Base-by-base conservation (phyloP, 2,329 filamentous ascomycete genomes). In the Curvularia eragrostidis region DNA sequence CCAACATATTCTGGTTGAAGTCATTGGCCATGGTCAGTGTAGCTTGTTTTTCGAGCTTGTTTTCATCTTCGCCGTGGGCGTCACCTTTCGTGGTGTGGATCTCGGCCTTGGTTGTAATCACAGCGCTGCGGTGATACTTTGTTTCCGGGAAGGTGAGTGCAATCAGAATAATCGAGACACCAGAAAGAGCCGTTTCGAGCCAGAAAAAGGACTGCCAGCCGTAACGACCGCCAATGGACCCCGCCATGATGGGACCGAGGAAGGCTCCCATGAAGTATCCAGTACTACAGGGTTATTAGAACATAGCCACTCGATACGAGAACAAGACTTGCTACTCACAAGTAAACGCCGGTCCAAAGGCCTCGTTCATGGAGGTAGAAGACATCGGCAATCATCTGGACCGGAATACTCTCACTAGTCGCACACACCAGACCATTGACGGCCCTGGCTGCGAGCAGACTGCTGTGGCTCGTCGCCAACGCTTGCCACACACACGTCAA, bases 191-290 rank as follows among this genome's bases (percentile, higher is more conserved):
- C 1, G 75, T 72, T 3, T 77, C 77, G 3, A 81, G 73, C 79
- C 79, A 81, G 71, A 81, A 81, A 67, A 81, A 81, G 12, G 75
- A 78, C 47, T 78, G 66, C 80, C 80, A 81, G 41, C 79, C 78
- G 56, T 80, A 71, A 19, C 76, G 68, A 10, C 70, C 72, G 19
- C 74, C 77, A 32, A 81, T 80, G 38, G 71, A 70, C 5, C 79
- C 79, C 21, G 75, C 71, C 73, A 81, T 80, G 52, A 81, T 76
- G 1, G 78, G 78, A 3, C 79, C 79, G 1, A 81, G 66, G 60
- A 80, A 80, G 6, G 78, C 72, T 9, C 79, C 77, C 23, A 75
- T 70, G 65, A 79, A 79, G 65, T 78, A 80, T 23, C 76, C 72
- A 8, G 74, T 78, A 59, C 76, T 78, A 54, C 15, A 10, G 60